Percentiles rank a stretch among this genome's conserved stretches.
These are phyloP conservation scores for Amanita fuliginea DNA, from an alignment of 768 basidiomycete species.

Conservation along the genomic window DNA sequence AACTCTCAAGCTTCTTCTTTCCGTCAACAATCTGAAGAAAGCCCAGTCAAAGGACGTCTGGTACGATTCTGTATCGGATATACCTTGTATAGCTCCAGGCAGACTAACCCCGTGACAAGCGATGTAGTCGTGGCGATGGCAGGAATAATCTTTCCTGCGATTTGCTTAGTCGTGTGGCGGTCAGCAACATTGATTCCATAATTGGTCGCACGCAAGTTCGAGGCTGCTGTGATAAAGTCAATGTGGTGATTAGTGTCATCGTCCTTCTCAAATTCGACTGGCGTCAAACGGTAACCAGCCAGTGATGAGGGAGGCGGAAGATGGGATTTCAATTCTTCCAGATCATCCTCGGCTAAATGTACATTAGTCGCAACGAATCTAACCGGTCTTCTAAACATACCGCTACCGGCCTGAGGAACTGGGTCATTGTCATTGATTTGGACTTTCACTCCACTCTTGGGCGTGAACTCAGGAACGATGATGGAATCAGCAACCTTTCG, in stretches of 20 bases:
- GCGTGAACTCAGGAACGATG: conserved; percentile 86
- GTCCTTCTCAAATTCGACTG: conserved; percentile 98
- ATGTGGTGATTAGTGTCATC: conserved; percentile 98
- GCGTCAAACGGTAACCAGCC: conserved; percentile 90
- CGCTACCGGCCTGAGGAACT: conserved; percentile 42
- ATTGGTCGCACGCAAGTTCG: conserved; percentile 92
- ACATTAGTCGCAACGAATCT: conserved; percentile 8
- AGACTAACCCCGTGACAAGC: conserved; percentile 90
- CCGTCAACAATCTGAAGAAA: conserved; percentile 76
- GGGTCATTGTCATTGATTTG: conserved; percentile 93
- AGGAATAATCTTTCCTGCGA: conserved; percentile 98
- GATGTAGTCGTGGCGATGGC: conserved; percentile 99
- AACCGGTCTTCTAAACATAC: conserved; percentile 16
- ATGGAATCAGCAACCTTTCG: conserved; percentile 77
- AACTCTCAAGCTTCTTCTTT: conserved; percentile 86
- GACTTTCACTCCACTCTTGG: conserved; percentile 83
- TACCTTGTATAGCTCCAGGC: conserved; percentile 95
- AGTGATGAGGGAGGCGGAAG: conserved; percentile 86
- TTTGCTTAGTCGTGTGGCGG: conserved; percentile 90
- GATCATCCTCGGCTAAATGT: conserved; percentile 34
- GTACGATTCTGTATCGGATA: conserved; percentile 1
- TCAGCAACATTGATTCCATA: conserved; percentile 84
- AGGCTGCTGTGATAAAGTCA: conserved; percentile 97
- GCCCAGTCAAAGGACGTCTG: background rate
- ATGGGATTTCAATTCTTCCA: conserved; percentile 46